Base-by-base conservation (phyloP, 2,329 filamentous ascomycete genomes). In the Botrytis galanthina region DNA sequence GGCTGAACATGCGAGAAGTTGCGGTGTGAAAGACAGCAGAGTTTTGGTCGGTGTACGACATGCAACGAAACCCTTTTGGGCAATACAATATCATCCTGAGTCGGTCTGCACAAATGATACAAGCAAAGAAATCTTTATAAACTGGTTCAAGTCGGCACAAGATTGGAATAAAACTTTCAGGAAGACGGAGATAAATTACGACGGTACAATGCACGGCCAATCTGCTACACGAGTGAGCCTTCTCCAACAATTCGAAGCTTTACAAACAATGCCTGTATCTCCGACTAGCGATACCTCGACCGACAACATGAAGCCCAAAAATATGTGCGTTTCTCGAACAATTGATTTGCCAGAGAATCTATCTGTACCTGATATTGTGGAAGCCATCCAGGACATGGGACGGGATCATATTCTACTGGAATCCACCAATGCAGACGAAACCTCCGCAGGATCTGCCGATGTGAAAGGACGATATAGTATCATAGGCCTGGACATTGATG, bases 41-140 rank as follows among this genome's bases (percentile, higher is more conserved):
- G 85, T 90, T 7, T 79, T 92, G 42, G 91, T 92, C 88, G 90
- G 86, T 12, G 86, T 87, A 12, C 84, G 83, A 74, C 91, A 93
- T 79, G 81, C 74, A 16, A 76, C 78, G 4, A 89, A 88, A 75
- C 91, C 91, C 4, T 91, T 91, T 74, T 92, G 88, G 86, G 91
- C 88, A 1, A 85, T 93, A 12, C 91, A 93, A 76, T 93, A 92
- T 77, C 91, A 93, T 78, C 91, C 91, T 0, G 91, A 93, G 79
- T 92, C 90, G 0, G 86, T 89, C 44, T 93, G 90, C 81, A 92
- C 91, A 48, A 89, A 88, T 46, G 82, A 84, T 42, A 84, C 86
- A 75, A 87, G 88, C 26, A 84, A 80, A 22, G 81, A 83, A 35
- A 80, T 93, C 35, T 83, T 93, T 46, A 80, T 81, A 60, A 90